Base-by-base conservation (phyloP, 192 early-diverging fungal species). In the Backusella psychrophila region DNA sequence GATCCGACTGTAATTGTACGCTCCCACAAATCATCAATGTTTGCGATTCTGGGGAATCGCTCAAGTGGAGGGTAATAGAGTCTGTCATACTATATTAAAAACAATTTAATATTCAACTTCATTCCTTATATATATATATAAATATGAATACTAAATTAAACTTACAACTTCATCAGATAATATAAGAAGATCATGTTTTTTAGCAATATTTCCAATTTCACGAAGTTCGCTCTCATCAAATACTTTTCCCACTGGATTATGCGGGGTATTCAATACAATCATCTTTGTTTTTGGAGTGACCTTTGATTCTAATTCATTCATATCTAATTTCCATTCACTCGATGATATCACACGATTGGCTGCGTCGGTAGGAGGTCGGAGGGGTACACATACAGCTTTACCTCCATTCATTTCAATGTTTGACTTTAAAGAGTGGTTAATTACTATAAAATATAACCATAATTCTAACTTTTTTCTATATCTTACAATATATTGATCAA, bases 221-320 rank as follows among this genome's bases (percentile, higher is more conserved):
- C 80, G 77, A 36, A 96, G 84, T 80, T 97, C 96, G 8, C 88
- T 86, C 42, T 87, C 87, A 7, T 88, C 85, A 79, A 94, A 96
- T 9, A 96, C 94, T 81, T 96, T 95, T 35, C 95, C 94, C 39
- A 90, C 86, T 5, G 97, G 97, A 83, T 99, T 99, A 87, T 99
- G 94, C 42, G 97, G 97, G 35, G 96, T 99, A 83, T 99, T 99
- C 80, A 99, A 77, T 3, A 99, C 91, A 73, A 97, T 85, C 44
- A 96, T 92, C 85, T 94, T 95, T 17, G 95, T 95, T 52, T 87
- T 87, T 11, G 86, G 83, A 1, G 89, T 95, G 66, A 96, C 86
- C 38, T 93, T 92, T 21, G 85, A 83, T 44, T 91, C 85, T 8
- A 97, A 87, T 84, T 96, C 93, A 65, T 88, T 85, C 38, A 93